Conservation (phyloP, 345 rosid species). For the Passiflora organensis region DNA sequence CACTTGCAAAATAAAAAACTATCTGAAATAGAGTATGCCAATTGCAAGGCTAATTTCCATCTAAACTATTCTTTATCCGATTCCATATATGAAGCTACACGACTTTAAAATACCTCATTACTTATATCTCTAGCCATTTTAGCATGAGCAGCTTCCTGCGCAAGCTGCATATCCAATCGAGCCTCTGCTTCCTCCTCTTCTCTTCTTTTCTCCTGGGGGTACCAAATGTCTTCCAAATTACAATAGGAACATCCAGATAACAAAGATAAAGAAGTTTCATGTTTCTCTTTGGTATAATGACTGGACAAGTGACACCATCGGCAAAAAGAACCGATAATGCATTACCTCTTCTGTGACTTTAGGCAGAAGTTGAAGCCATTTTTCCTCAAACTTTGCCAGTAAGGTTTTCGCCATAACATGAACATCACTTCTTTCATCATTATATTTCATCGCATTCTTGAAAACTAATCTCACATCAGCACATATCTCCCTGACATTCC, state of each 20-base stretch:
- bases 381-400: constrained; percentile 85
- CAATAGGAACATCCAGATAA: no score
- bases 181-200: constrained; percentile 79
- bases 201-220: constrained; percentile 59
- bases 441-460: constrained; percentile 92
- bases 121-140: constrained; percentile 68
- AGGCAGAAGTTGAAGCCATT: constrained; percentile 75
- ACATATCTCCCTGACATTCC: constrained; percentile 69
- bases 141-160: constrained; percentile 80
- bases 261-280: no score
- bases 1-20: background rate
- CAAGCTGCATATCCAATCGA: constrained; percentile 67
- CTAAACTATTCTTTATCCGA: background rate
- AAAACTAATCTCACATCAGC: constrained; percentile 81
- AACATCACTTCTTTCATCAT: constrained; percentile 64
- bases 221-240: background rate
- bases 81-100: no score
- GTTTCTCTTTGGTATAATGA: no score
- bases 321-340: background rate
- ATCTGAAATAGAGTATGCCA: background rate
- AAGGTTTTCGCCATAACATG: constrained; percentile 83
- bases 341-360: constrained; percentile 85
- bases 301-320: background rate
- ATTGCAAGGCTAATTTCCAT: background rate
- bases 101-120: constrained; percentile 46